A percentile compares a stretch with the other conserved stretches of the same genome.
Conservation (phyloP, 2,329 filamentous ascomycete genomes). For the Aureobasidium subglaciale region DNA sequence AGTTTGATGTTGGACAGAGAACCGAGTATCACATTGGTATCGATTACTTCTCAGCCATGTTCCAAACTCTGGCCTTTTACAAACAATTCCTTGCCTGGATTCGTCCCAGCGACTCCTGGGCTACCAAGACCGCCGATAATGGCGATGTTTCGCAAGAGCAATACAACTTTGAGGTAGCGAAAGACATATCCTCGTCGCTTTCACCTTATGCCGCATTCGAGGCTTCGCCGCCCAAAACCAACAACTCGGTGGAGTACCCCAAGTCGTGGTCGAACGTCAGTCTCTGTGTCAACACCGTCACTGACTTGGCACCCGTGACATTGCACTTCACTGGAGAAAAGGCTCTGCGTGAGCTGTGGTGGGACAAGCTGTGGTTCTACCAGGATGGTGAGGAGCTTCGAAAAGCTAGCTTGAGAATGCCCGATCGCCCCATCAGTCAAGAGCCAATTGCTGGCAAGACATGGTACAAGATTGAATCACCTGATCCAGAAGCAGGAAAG, state of each 20-base stretch:
- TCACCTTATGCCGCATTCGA: constrained; percentile 22
- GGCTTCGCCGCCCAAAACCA: constrained; percentile 10
- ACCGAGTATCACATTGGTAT: constrained; percentile 44
- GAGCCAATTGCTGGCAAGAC: constrained; percentile 21
- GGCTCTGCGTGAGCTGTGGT: constrained; percentile 24
- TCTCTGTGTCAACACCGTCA: constrained; percentile 25
- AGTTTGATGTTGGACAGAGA: constrained; percentile 30
- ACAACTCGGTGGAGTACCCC: constrained; percentile 10
- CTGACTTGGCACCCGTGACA: constrained; percentile 19
- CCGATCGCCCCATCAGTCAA: constrained; percentile 18
- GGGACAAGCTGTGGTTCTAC: constrained; percentile 28
- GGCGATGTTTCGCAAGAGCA: constrained; percentile 15
- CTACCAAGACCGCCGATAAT: neutral
- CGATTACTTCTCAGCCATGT: constrained; percentile 41
- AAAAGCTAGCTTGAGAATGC: constrained; percentile 17
- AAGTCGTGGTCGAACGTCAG: constrained; percentile 21
- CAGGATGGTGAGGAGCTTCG: constrained; percentile 21
- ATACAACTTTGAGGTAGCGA: constrained; percentile 19
- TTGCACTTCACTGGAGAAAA: constrained; percentile 28
- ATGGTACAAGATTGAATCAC: constrained; percentile 22
- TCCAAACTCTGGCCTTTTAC: constrained; percentile 34
- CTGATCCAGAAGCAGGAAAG: constrained; percentile 20
- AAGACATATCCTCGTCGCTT: constrained; percentile 21
- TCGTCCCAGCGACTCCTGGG: constrained; percentile 28
- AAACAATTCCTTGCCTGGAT: constrained; percentile 28